phyloP scores from a whole-genome alignment of 768 basidiomycete genomes.

The Stropharia rugosoannulata region DNA sequence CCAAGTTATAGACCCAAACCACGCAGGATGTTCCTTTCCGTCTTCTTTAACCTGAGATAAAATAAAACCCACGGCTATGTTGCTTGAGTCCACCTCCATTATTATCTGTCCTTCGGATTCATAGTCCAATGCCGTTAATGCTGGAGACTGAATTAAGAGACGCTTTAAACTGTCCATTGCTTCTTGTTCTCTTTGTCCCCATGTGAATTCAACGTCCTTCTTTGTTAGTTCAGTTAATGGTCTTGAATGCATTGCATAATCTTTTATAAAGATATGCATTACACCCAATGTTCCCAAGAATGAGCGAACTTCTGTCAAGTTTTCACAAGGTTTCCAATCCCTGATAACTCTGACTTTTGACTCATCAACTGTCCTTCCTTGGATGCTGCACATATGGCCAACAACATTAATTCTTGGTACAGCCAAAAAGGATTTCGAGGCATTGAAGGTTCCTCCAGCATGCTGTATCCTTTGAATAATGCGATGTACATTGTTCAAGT shows the following conservation, averaged over 20 bases:
- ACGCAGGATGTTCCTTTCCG: conserved; percentile 5
- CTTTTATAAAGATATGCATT: not conserved
- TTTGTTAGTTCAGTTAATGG: conserved; percentile 13
- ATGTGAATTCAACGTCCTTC: conserved; percentile 25
- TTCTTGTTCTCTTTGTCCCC: conserved; percentile 18
- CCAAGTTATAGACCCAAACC: conserved; percentile 15
- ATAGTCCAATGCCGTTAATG: conserved; percentile 16
- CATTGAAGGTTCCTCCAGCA: not conserved
- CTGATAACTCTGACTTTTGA: conserved; percentile 13
- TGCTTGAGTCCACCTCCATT: conserved; percentile 16
- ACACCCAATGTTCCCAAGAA: not conserved
- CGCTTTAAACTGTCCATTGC: conserved; percentile 11
- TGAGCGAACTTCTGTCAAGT: not conserved
- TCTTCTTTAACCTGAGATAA: conserved; percentile 12
- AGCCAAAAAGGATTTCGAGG: conserved; percentile 20
- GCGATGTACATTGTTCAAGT: conserved; percentile 25
- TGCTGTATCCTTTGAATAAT: conserved; percentile 26
- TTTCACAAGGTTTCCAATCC: conserved; percentile 22
- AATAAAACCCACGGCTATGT: conserved; percentile 14
- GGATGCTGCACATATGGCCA: conserved; percentile 21
- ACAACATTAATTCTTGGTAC: conserved; percentile 4
- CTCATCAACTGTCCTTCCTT: conserved; percentile 15
- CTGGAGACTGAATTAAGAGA: conserved; percentile 1
- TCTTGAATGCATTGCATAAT: not conserved
- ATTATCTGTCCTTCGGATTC: conserved; percentile 7